Base-by-base conservation (phyloP, 805 yeast species). In the Pichia nanzhaoensis region DNA sequence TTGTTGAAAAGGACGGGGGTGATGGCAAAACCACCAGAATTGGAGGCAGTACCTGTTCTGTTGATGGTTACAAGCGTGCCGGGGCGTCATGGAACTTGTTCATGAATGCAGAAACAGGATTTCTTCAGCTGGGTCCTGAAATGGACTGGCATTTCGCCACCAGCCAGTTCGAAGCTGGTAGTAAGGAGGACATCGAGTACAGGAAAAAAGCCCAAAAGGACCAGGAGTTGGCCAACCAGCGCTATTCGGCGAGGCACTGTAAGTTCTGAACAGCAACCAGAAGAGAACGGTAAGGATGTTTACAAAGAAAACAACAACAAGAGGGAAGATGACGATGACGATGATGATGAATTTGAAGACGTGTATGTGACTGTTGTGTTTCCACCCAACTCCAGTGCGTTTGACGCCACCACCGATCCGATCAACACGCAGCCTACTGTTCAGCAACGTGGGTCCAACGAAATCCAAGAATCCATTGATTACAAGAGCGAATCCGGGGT, bases 121-220 rank as follows among this genome's bases (percentile, higher is more conserved):
- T 82, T 55, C 68, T 91, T 49, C 61, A 75, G 6, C 64, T 72
- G 6, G 98, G 98, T 7, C 93, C 90, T 56, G 96, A 89, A 61
- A 87, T 88, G 95, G 82, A 86, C 58, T 90, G 97, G 97, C 78
- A 82, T 55, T 91, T 89, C 68, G 77, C 60, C 4, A 58, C 70
- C 46, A 78, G 77, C 17, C 46, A 49, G 12, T 82, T 77, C 53
- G 96, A 87, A 65, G 95, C 96, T 5, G 96, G 96, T 10, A 84
- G 95, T 3, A 87, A 82, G 51, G 95, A 83, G 41, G 96, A 89
- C 62, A 78, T 88, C 43, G 77, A 74, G 52, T 74, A 76, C 14
- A 72, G 89, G 57, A 57, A 52, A 51, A 50, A 47, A 20, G 50
- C 48, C 16, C 45, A 46, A 28, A 60, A 55, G 24, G 56, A 55